Conservation (phyloP, 78 protist species). For the Chrysochromulina tobinii region DNA sequence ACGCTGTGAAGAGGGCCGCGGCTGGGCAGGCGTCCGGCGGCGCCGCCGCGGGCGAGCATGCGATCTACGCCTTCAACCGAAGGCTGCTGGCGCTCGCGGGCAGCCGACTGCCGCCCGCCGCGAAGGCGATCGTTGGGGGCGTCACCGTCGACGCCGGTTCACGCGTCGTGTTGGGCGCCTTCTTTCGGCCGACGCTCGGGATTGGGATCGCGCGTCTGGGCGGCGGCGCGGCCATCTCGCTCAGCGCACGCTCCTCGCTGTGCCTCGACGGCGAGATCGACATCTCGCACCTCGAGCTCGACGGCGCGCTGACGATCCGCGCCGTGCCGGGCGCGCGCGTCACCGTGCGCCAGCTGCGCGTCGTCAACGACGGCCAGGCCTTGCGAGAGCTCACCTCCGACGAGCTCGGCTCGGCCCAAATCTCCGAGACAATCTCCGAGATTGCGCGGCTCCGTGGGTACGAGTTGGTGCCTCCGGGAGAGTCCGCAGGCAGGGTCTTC, state of each 20-base stretch:
- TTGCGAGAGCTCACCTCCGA: no score
- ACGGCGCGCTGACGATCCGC: background rate
- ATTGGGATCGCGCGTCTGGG: background rate
- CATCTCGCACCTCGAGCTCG: background rate
- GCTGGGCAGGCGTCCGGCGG: slow-evolving; percentile 3
- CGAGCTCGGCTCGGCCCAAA: no score
- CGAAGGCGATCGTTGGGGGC: background rate
- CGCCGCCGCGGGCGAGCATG: slow-evolving; percentile 6
- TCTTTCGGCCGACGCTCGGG: background rate
- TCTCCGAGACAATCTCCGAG: no score
- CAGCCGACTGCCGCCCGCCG: background rate
- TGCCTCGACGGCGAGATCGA: background rate
- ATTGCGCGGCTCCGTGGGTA: no score
- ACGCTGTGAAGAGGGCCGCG: slow-evolving; percentile 34
- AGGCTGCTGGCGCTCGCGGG: no score
- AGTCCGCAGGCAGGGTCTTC: no score
- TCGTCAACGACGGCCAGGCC: no score
- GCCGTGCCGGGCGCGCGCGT: background rate
- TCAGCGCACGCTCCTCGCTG: background rate
- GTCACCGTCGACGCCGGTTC: background rate
- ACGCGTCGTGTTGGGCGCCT: background rate
- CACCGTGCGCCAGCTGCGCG: background rate
- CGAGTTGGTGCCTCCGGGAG: no score
- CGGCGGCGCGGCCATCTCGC: background rate
- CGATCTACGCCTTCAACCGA: background rate